A percentile compares a stretch with the other conserved stretches of the same genome.
These are phyloP conservation scores for Penstemon barbatus DNA, from an alignment of 257 asterid genomes.

Conservation along the genomic window DNA sequence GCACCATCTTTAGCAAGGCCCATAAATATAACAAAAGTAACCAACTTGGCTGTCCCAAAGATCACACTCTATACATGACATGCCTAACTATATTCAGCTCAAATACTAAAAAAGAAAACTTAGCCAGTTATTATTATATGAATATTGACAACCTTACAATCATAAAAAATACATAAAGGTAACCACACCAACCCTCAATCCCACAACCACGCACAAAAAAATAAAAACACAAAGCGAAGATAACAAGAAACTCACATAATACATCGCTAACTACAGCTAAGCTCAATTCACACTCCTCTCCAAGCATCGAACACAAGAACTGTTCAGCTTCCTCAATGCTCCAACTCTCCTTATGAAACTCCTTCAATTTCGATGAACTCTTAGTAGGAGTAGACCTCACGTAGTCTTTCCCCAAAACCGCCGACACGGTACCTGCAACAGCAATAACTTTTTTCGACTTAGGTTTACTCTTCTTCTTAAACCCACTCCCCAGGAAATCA, in stretches of 20 bases:
- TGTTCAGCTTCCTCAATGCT: conserved; percentile 69
- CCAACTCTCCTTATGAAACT: conserved; percentile 40
- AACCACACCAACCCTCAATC: neutral
- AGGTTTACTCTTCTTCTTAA: conserved; percentile 45
- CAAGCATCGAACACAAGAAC: conserved; percentile 80
- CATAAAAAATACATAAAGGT: neutral
- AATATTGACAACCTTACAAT: conserved; percentile 2
- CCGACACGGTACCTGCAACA: conserved; percentile 72
- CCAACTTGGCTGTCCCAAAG: neutral
- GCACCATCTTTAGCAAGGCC: too few relatives aligned
- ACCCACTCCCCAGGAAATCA: conserved; percentile 38
- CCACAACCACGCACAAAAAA: neutral
- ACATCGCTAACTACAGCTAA: conserved; percentile 76
- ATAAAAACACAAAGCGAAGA: conserved; percentile 10
- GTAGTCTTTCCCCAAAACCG: conserved; percentile 78
- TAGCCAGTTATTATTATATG: neutral
- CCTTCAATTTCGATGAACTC: conserved; percentile 45
- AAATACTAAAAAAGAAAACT: neutral
- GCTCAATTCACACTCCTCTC: conserved; percentile 67
- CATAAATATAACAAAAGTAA: neutral
- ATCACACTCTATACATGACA: neutral
- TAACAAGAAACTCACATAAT: conserved; percentile 58
- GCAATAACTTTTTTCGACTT: conserved; percentile 68
- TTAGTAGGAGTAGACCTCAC: conserved; percentile 69
- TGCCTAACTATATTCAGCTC: neutral